A percentile compares a stretch with the other conserved stretches of the same genome.
phyloP scores from a whole-genome alignment of 2,329 filamentous ascomycete species.

The Annulohypoxylon truncatum region DNA sequence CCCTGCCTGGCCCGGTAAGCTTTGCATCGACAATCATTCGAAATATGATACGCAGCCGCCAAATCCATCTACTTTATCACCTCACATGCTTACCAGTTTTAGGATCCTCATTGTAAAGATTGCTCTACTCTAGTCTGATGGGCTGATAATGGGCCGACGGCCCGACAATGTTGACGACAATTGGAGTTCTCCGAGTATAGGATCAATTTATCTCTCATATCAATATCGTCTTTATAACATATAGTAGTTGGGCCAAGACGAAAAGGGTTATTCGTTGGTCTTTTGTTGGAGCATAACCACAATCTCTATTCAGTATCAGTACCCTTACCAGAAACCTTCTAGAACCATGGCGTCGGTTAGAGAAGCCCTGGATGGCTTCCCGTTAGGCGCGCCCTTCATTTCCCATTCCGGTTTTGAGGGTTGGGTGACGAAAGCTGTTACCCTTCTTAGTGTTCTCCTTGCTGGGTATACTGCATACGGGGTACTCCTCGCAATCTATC shows the following conservation, averaged over 20 bases:
- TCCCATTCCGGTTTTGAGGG: neutral
- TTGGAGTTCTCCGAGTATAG: neutral
- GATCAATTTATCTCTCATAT: neutral
- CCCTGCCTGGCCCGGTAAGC: neutral
- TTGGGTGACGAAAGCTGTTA: neutral
- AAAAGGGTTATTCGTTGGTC: neutral
- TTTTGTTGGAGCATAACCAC: neutral
- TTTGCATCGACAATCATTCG: neutral
- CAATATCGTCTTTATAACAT: constrained; percentile 1
- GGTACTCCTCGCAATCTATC: neutral
- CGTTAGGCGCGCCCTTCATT: neutral
- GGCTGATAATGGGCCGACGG: constrained; percentile 8
- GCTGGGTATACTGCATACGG: neutral
- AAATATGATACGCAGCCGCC: neutral
- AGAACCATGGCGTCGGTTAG: neutral
- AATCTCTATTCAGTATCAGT: neutral
- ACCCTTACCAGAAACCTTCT: neutral
- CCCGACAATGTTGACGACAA: neutral
- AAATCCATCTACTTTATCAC: neutral
- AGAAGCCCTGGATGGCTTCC: neutral
- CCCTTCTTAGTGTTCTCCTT: neutral
- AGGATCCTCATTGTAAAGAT: neutral
- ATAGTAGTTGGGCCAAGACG: neutral
- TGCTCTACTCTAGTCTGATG: neutral
- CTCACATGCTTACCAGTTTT: neutral